Evolutionary conservation across 768 basidiomycete species (phyloP).

Genomic region (Pseudohyphozyma bogoriensis): DNA sequence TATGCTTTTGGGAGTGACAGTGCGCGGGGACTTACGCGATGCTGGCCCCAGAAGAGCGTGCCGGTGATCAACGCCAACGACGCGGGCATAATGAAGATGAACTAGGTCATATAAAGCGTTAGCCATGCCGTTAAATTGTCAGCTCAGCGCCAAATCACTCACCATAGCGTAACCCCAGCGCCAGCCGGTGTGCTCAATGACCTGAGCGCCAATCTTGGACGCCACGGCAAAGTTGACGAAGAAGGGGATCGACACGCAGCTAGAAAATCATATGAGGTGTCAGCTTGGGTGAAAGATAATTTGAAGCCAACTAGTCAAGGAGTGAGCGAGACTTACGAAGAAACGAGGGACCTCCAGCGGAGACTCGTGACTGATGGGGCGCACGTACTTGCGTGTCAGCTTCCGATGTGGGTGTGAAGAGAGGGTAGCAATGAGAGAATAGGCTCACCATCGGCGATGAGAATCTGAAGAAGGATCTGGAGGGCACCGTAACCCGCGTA

Average conservation of each 20-base stretch:
- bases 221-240: slow-evolving; percentile 38
- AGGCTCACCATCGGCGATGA: neutral
- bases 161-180: slow-evolving; percentile 41
- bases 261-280: too few relatives aligned
- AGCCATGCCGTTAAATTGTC: too few relatives aligned
- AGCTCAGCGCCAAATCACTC: too few relatives aligned
- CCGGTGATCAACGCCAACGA: slow-evolving; percentile 20
- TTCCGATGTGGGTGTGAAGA: too few relatives aligned
- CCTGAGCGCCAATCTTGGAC: slow-evolving; percentile 37
- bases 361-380: slow-evolving; percentile 42
- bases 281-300: too few relatives aligned
- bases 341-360: slow-evolving; percentile 38
- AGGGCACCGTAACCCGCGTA: slow-evolving; percentile 35
- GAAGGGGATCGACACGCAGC: slow-evolving; percentile 34
- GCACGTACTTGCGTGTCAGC: slow-evolving; percentile 35
- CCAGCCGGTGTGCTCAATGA: slow-evolving; percentile 30
- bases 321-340: slow-evolving; percentile 30
- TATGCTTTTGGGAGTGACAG: too few relatives aligned
- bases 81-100: slow-evolving; percentile 39
- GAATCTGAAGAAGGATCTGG: slow-evolving; percentile 27
- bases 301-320: too few relatives aligned
- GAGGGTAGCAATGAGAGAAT: neutral
- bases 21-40: too few relatives aligned
- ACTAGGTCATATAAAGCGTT: slow-evolving; percentile 20
- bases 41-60: too few relatives aligned